phyloP scores from a whole-genome alignment of 768 basidiomycete species.

The Tulasnella sp. region DNA sequence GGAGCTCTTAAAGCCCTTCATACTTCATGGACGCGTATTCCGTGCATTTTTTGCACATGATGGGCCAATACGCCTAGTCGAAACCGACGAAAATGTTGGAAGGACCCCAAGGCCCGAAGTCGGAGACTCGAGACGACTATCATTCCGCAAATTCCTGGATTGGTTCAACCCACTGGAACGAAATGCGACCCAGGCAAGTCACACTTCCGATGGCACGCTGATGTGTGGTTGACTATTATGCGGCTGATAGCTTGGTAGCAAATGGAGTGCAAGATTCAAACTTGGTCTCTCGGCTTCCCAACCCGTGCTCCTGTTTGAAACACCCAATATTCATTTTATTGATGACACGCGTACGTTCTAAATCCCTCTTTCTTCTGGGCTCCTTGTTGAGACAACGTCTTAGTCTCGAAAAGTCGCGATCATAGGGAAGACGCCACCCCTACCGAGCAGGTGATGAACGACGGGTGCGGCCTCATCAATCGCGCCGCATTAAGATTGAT shows the following conservation, averaged over 20 bases:
- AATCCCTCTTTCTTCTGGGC: neutral
- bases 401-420: neutral
- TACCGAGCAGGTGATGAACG: slow-evolving; percentile 44
- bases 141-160: slow-evolving; percentile 48
- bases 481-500: slow-evolving; percentile 40
- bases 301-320: slow-evolving; percentile 47
- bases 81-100: slow-evolving; percentile 47
- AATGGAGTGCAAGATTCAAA: slow-evolving; percentile 60
- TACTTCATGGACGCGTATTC: slow-evolving; percentile 57
- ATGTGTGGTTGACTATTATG: neutral
- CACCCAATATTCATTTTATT: slow-evolving; percentile 40
- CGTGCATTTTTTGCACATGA: slow-evolving; percentile 62
- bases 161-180: slow-evolving; percentile 51
- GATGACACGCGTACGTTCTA: slow-evolving; percentile 49
- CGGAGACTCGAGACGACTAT: slow-evolving; percentile 30
- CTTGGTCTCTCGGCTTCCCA: slow-evolving; percentile 62
- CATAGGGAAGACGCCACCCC: neutral
- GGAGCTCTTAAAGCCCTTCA: slow-evolving; percentile 49
- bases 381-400: neutral
- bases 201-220: neutral
- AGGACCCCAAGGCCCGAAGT: neutral
- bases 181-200: slow-evolving; percentile 52
- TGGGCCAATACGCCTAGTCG: slow-evolving; percentile 47
- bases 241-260: slow-evolving; percentile 50
- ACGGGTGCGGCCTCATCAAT: slow-evolving; percentile 52